Evolutionary conservation across 2,329 filamentous ascomycete species (phyloP).

Genomic region (Colletotrichum melonis): DNA sequence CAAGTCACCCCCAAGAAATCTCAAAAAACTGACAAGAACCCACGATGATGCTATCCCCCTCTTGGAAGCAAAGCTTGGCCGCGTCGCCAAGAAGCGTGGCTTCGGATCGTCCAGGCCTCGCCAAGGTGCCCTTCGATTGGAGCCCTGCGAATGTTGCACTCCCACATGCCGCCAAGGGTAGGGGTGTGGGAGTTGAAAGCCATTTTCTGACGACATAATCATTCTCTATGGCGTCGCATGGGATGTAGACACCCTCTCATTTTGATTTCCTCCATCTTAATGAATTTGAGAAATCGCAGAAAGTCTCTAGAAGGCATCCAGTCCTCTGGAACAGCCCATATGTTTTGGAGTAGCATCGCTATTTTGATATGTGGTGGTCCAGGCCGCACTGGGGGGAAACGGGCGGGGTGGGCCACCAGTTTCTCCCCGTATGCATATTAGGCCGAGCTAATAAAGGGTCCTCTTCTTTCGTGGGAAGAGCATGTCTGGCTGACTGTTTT

Average conservation of each 20-base stretch:
- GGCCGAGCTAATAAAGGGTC: slow-evolving; percentile 13
- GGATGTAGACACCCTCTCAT: background rate
- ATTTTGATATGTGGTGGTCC: background rate
- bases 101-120: slow-evolving; percentile 34
- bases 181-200: background rate
- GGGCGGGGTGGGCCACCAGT: slow-evolving; percentile 8
- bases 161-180: slow-evolving; percentile 28
- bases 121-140: slow-evolving; percentile 23
- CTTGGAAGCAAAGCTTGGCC: slow-evolving; percentile 32
- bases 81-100: slow-evolving; percentile 35
- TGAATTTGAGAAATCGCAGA: background rate
- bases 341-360: background rate
- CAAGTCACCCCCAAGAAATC: background rate
- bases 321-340: background rate
- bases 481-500: background rate
- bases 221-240: slow-evolving; percentile 18
- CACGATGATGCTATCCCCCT: slow-evolving; percentile 28
- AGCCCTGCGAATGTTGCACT: slow-evolving; percentile 21
- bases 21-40: background rate
- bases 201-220: slow-evolving; percentile 30
- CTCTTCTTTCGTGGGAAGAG: background rate
- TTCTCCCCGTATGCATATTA: background rate
- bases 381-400: background rate
- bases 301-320: background rate
- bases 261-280: background rate